phyloP scores from a whole-genome alignment of 1,284 basidiomycete genomes.

The Pseudozyma hubeiensis region DNA sequence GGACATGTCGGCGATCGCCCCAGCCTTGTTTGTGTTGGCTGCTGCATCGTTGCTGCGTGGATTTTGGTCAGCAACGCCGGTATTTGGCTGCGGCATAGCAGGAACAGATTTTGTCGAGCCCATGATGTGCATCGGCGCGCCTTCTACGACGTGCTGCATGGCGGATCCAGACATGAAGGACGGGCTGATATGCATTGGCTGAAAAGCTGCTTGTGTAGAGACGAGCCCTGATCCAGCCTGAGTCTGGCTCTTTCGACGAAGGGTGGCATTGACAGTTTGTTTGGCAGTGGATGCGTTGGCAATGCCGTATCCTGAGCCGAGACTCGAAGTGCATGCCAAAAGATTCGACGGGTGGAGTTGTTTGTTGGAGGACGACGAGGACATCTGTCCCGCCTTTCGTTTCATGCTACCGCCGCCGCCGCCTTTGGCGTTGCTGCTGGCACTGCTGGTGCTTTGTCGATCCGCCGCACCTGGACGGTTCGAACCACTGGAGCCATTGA shows the following conservation, averaged over 20 bases:
- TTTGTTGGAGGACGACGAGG: constrained; percentile 9
- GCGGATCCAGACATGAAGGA: constrained; percentile 6
- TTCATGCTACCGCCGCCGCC: constrained; percentile 32
- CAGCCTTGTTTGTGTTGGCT: constrained; percentile 11
- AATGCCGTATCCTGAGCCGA: constrained; percentile 4
- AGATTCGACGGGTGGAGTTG: not conserved
- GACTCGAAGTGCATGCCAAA: not conserved
- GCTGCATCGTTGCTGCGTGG: not conserved
- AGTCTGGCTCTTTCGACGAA: constrained; percentile 36
- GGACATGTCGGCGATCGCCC: constrained; percentile 34
- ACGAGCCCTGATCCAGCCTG: constrained; percentile 1
- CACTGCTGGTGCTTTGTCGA: constrained; percentile 1
- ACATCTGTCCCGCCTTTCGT: constrained; percentile 26
- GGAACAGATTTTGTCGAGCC: not conserved
- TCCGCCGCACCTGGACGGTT: constrained; percentile 2
- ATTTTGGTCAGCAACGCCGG: not conserved
- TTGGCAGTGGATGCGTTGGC: constrained; percentile 21
- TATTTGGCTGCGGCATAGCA: not conserved
- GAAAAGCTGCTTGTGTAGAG: not conserved
- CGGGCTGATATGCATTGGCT: constrained; percentile 12
- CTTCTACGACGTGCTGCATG: constrained; percentile 10
- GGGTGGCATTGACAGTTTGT: constrained; percentile 38
- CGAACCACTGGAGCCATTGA: constrained; percentile 2
- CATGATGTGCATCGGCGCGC: constrained; percentile 1
- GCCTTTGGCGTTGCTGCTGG: constrained; percentile 1